Conservation (phyloP, 805 yeast species). For the Zygosaccharomyces kombuchaensis region DNA sequence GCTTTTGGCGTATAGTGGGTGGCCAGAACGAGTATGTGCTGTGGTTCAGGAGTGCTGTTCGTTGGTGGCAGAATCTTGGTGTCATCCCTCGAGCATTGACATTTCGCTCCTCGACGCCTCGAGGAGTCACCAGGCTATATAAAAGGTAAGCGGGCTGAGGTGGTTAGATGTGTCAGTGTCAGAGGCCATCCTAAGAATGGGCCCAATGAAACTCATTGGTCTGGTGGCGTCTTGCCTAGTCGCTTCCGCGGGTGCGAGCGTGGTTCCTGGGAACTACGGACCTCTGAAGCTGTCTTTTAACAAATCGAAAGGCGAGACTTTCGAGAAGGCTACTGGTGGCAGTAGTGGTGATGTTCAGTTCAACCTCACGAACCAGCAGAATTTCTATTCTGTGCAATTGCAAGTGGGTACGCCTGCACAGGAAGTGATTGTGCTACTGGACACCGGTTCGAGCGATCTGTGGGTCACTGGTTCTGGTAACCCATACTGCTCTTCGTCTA, state of each 20-base stretch:
- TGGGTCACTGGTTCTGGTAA: conserved; percentile 48
- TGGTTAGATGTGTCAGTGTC: not conserved
- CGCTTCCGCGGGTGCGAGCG: not conserved
- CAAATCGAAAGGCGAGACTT: conserved; percentile 23
- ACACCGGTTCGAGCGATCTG: conserved; percentile 67
- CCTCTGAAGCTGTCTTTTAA: conserved; percentile 20
- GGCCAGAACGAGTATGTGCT: not conserved
- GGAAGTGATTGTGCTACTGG: conserved; percentile 47
- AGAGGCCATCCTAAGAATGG: not conserved
- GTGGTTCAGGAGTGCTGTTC: not conserved
- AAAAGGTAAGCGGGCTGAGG: not conserved
- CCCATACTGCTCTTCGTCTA: conserved; percentile 39
- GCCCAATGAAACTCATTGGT: not conserved
- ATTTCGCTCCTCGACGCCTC: not conserved
- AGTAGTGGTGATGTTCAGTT: conserved; percentile 8
- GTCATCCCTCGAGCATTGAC: not conserved
- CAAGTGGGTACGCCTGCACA: conserved; percentile 54
- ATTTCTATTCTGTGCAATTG: conserved; percentile 43
- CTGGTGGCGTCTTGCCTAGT: conserved; percentile 1
- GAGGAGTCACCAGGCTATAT: not conserved
- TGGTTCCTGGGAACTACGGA: not conserved
- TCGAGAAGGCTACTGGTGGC: conserved; percentile 13
- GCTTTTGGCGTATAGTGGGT: not conserved
- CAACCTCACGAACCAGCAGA: conserved; percentile 36
- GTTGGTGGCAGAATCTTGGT: not conserved